phyloP scores from a whole-genome alignment of 371 early-diverging fungal genomes.

The Haplosporangium sp. region DNA sequence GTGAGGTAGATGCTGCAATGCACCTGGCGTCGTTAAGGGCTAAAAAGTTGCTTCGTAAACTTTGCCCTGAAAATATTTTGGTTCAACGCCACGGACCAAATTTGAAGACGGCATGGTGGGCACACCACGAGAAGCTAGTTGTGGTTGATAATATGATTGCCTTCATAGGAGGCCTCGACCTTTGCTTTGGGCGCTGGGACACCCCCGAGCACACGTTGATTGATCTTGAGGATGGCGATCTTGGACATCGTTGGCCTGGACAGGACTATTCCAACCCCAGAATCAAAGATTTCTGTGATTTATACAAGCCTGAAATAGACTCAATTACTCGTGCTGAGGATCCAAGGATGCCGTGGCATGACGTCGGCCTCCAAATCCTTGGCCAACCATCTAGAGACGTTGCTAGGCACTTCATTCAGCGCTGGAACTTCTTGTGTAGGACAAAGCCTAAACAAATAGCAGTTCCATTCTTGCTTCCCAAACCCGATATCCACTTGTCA shows the following conservation, averaged over 20 bases:
- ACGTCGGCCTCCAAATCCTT: slow-evolving; percentile 72
- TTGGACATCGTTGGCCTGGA: slow-evolving; percentile 74
- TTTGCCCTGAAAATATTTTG: slow-evolving; percentile 45
- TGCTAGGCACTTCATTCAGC: slow-evolving; percentile 89
- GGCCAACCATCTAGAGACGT: slow-evolving; percentile 82
- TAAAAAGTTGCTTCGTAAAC: slow-evolving; percentile 39
- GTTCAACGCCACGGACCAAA: slow-evolving; percentile 56
- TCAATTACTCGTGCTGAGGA: slow-evolving; percentile 33
- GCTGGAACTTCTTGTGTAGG: slow-evolving; percentile 92
- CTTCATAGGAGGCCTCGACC: slow-evolving; percentile 93
- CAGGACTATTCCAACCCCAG: slow-evolving; percentile 95
- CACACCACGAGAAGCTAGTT: slow-evolving; percentile 75
- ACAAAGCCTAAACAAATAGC: slow-evolving; percentile 71
- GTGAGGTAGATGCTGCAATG: slow-evolving; percentile 69
- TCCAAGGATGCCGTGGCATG: slow-evolving; percentile 98
- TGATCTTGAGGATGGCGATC: slow-evolving; percentile 67
- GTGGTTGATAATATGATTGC: slow-evolving; percentile 87
- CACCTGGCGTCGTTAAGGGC: slow-evolving; percentile 50
- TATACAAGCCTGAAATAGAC: slow-evolving; percentile 42
- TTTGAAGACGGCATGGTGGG: slow-evolving; percentile 56
- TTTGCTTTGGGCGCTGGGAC: slow-evolving; percentile 95
- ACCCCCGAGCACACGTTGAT: slow-evolving; percentile 81
- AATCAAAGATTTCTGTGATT: slow-evolving; percentile 82
- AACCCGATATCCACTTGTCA: slow-evolving; percentile 73
- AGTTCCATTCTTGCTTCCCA: slow-evolving; percentile 83